A percentile compares a stretch with the other conserved stretches of the same genome.
phyloP scores from a whole-genome alignment of 257 asterid genomes.

The Cruciata laevipes region DNA sequence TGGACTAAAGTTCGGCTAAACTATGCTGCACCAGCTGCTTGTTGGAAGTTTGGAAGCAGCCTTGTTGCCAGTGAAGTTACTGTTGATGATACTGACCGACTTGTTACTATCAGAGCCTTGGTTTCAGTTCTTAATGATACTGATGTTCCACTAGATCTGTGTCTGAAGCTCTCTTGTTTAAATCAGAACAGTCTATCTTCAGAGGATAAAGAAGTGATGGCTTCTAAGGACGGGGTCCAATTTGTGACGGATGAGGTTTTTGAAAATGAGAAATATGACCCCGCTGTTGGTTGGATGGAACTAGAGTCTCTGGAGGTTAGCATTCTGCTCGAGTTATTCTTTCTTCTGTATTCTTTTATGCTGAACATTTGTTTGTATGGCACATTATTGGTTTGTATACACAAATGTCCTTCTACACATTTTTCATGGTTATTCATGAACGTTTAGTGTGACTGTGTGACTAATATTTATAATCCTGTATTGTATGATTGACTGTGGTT shows the following conservation, averaged over 20 bases:
- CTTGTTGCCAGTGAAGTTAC: slow-evolving; percentile 94
- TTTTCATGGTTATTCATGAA: background rate
- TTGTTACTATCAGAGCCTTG: slow-evolving; percentile 69
- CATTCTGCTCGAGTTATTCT: background rate
- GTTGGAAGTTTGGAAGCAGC: slow-evolving; percentile 72
- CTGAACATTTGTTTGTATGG: background rate
- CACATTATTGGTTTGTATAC: background rate
- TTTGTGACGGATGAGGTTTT: slow-evolving; percentile 54
- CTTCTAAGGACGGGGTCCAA: slow-evolving; percentile 30
- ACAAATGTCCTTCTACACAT: background rate
- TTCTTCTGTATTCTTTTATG: slow-evolving; percentile 6
- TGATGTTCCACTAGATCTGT: slow-evolving; percentile 55
- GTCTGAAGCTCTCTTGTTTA: slow-evolving; percentile 48
- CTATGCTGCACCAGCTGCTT: slow-evolving; percentile 92
- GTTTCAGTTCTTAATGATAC: slow-evolving; percentile 83
- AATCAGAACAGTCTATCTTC: slow-evolving; percentile 24
- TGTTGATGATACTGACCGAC: slow-evolving; percentile 62
- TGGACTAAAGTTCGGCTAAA: slow-evolving; percentile 84
- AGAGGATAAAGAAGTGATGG: slow-evolving; percentile 25
- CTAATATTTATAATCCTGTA: background rate
- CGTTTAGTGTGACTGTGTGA: background rate
- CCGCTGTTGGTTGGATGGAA: slow-evolving; percentile 60
- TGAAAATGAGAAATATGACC: slow-evolving; percentile 60
- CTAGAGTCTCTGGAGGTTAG: slow-evolving; percentile 50
- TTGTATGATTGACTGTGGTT: background rate